Evolutionary conservation across 345 rosid genomes (phyloP).

Genomic region (Sonneratia alba): DNA sequence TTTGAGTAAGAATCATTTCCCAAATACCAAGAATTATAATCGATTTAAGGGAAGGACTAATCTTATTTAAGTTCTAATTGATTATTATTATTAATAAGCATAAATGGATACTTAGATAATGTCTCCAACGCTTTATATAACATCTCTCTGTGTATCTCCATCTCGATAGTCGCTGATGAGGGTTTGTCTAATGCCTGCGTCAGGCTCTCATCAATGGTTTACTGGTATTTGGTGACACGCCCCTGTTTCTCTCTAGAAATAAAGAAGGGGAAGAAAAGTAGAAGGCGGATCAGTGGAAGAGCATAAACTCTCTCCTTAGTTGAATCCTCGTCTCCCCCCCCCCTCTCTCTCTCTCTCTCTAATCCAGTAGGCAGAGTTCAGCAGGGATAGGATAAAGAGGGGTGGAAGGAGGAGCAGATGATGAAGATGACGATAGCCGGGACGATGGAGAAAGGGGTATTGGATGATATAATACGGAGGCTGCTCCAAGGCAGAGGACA

Average conservation of each 20-base stretch:
- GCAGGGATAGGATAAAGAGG: neutral
- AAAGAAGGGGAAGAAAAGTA: too few relatives aligned
- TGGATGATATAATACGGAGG: slow-evolving; percentile 94
- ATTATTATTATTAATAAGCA: too few relatives aligned
- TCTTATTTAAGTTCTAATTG: too few relatives aligned
- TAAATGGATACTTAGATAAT: too few relatives aligned
- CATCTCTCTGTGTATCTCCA: too few relatives aligned
- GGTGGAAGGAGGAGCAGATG: slow-evolving; percentile 30
- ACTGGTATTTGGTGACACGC: neutral
- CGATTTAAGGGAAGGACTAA: too few relatives aligned
- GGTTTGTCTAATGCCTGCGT: too few relatives aligned
- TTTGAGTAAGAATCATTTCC: too few relatives aligned
- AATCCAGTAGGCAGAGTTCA: neutral
- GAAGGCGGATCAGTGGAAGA: neutral
- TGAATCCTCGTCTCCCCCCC: slow-evolving; percentile 13
- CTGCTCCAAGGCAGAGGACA: slow-evolving; percentile 76
- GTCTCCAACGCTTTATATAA: too few relatives aligned
- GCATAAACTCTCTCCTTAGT: neutral
- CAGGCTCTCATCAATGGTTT: neutral
- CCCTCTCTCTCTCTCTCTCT: neutral
- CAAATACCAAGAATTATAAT: too few relatives aligned
- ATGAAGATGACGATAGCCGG: slow-evolving; percentile 66
- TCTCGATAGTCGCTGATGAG: neutral
- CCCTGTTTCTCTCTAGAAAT: neutral
- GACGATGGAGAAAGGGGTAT: slow-evolving; percentile 58